Evolutionary conservation across 129 eudicot genomes (phyloP).

Genomic region (Ambrosia trifida): DNA sequence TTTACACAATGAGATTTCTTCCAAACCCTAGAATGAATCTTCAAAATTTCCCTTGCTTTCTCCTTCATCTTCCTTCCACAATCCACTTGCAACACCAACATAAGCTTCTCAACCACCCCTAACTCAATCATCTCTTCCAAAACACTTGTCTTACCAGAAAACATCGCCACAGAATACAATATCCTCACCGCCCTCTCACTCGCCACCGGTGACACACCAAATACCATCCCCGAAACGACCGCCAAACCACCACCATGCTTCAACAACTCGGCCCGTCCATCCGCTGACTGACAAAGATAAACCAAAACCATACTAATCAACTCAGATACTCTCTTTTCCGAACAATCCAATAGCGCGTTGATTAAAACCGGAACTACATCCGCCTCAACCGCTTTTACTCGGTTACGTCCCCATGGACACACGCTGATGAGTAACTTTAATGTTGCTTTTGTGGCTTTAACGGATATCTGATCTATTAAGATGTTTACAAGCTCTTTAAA

Average conservation of each 20-base stretch:
- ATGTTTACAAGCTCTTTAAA: conserved; percentile 18
- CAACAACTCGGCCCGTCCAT: conserved; percentile 35
- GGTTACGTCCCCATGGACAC: conserved; percentile 37
- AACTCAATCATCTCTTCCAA: conserved; percentile 39
- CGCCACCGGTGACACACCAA: conserved; percentile 38
- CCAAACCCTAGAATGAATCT: conserved; percentile 26
- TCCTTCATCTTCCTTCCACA: conserved; percentile 27
- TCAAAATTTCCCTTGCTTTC: conserved; percentile 26
- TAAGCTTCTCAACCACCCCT: conserved; percentile 29
- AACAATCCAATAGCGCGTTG: conserved; percentile 7
- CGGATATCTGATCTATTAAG: conserved; percentile 29
- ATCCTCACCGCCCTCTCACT: conserved; percentile 35
- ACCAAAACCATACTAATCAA: conserved; percentile 15
- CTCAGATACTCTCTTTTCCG: conserved; percentile 27
- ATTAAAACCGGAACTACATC: conserved; percentile 13
- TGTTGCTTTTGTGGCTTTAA: conserved; percentile 34
- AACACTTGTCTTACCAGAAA: conserved; percentile 27
- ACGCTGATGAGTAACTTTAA: conserved; percentile 33
- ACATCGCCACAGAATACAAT: conserved; percentile 20
- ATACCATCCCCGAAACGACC: conserved; percentile 37
- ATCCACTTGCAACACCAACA: conserved; percentile 30
- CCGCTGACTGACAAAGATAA: conserved; percentile 32
- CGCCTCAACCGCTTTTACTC: background rate
- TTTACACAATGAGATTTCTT: conserved; percentile 21
- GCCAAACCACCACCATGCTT: conserved; percentile 40